Evolutionary conservation across 371 early-diverging fungal species (phyloP), one percentile per base, ranked within the genome.

Genomic region (Coemansia sp.): DNA sequence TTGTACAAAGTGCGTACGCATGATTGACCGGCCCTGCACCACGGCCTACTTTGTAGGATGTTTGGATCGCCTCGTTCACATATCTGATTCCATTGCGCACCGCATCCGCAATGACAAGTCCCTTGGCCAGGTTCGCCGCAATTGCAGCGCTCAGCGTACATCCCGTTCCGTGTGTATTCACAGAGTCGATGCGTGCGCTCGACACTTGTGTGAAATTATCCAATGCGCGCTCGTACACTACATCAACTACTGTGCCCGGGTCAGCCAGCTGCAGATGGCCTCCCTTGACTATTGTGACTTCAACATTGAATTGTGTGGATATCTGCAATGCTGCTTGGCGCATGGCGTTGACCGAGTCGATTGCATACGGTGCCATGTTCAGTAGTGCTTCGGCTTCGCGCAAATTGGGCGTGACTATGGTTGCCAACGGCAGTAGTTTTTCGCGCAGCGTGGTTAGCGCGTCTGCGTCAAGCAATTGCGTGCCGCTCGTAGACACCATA

Each of bases 141-240:
- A 90, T 88, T 21, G 94, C 92, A 11, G 92, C 84, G 13, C 90
- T 88, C 48, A 92, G 81, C 1, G 94, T 94, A 67, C 94, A 94
- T 47, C 92, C 94, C 0, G 94, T 92, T 0, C 92, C 92, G 72
- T 94, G 94, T 0, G 91, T 90, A 66, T 89, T 88, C 45, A 72
- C 80, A 4, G 90, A 87, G 5, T 82, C 68, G 18, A 90, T 72
- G 67, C 80, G 85, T n/a, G 79, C 82, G 56, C 86, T 85, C 16
- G 67, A 68, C 24, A 90, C 77, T 56, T 85, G 84, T 13, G 68
- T 62, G 40, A 82, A 82, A 3, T 45, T 61, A n/a, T 74, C 69
- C 0, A 72, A 56, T 0, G 39, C 40, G 0, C 82, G 75, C 57
- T 88, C 84, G 66, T 84, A 90, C 14, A 91, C 69, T 5, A 91